Percentiles rank a stretch among this genome's conserved stretches.
Conservation (phyloP, 2,329 filamentous ascomycete species). For the Colletotrichum orchidophilum region DNA sequence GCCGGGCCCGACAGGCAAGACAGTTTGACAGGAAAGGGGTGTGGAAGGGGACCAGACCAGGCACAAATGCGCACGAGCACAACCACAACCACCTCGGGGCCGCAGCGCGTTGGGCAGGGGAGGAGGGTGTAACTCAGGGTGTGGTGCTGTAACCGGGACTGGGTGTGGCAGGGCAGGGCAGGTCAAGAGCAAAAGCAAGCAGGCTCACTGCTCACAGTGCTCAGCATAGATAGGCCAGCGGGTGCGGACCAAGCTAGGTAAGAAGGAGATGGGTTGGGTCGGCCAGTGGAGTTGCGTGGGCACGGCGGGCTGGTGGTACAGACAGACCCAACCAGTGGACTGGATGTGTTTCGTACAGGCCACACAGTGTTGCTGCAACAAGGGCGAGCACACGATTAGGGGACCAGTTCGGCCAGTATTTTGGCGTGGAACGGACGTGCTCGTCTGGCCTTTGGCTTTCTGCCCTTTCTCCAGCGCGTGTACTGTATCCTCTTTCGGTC, state of each 20-base stretch:
- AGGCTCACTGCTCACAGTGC: neutral
- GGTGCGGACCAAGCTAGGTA: slow-evolving; percentile 21
- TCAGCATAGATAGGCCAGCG: neutral
- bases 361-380: neutral
- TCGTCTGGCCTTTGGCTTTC: slow-evolving; percentile 28
- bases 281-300: slow-evolving; percentile 11
- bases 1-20: slow-evolving; percentile 33
- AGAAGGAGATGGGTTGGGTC: slow-evolving; percentile 1
- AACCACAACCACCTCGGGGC: slow-evolving; percentile 18
- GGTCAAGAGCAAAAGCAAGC: slow-evolving; percentile 2
- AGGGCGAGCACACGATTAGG: slow-evolving; percentile 10
- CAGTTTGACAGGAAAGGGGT: slow-evolving; percentile 33
- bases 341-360: neutral
- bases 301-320: neutral
- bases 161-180: slow-evolving; percentile 2
- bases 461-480: neutral
- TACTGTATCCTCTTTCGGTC: neutral
- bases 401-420: slow-evolving; percentile 28
- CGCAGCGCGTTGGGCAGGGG: slow-evolving; percentile 11
- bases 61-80: slow-evolving; percentile 20
- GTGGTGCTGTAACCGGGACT: neutral
- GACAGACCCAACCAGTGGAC: neutral
- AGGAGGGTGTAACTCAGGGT: neutral
- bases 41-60: slow-evolving; percentile 28
- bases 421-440: slow-evolving; percentile 27